Evolutionary conservation across 164 flowering plant species (phyloP).

Genomic region (Dillenia suffruticosa): DNA sequence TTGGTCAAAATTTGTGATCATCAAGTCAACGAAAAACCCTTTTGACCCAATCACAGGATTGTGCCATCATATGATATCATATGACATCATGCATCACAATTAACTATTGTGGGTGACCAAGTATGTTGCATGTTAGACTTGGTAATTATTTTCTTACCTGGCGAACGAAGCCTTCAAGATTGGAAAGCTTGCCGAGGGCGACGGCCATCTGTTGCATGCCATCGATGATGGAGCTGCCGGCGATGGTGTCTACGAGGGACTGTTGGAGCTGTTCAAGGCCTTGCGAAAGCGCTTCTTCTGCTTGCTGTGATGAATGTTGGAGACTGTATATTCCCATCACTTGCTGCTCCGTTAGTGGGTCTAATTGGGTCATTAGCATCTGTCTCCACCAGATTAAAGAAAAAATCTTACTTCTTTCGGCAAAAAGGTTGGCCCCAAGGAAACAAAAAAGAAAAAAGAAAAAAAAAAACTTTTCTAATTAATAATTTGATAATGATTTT

Average conservation of each 20-base stretch:
- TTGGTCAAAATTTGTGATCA: no score
- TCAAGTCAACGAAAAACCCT: no score
- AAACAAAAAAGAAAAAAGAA: neutral
- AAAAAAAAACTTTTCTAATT: no score
- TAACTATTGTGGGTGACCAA: no score
- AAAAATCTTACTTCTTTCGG: neutral
- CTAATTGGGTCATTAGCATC: conserved; percentile 76
- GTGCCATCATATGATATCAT: no score
- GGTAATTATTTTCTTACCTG: conserved; percentile 48
- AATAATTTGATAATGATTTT: neutral
- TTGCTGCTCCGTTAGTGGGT: conserved; percentile 90
- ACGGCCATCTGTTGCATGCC: conserved; percentile 87
- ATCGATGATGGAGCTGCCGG: conserved; percentile 47
- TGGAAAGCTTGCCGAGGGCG: conserved; percentile 82
- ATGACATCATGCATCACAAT: no score
- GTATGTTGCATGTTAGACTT: neutral
- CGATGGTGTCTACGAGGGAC: conserved; percentile 74
- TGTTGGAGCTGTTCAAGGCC: conserved; percentile 94
- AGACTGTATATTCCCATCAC: conserved; percentile 80
- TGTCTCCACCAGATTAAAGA: conserved; percentile 14
- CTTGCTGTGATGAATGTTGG: conserved; percentile 85
- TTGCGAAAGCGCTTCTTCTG: conserved; percentile 91
- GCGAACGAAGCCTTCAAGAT: conserved; percentile 89
- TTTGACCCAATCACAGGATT: no score
- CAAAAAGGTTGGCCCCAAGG: neutral